phyloP scores from a whole-genome alignment of 2,329 filamentous ascomycete species.

The Aspergillus eucalypticola region DNA sequence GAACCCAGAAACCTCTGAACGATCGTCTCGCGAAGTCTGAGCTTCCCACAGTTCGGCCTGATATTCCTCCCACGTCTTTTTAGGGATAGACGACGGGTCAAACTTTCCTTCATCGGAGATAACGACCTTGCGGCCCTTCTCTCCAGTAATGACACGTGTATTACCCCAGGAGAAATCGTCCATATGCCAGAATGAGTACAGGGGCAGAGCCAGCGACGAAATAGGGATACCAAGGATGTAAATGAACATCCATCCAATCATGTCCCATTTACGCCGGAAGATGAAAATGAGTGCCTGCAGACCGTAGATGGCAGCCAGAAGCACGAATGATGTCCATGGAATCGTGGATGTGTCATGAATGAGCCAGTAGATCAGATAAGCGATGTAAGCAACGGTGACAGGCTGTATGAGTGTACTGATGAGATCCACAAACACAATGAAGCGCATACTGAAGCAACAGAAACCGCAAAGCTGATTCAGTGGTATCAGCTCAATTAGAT shows the following conservation, averaged over 20 bases:
- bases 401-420: conserved; percentile 90
- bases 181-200: conserved; percentile 99
- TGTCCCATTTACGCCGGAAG: conserved; percentile 94
- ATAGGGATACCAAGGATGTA: conserved; percentile 90
- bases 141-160: conserved; percentile 93
- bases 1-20: conserved; percentile 87
- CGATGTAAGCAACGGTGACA: conserved; percentile 84
- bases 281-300: conserved; percentile 97
- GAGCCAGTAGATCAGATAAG: conserved; percentile 80
- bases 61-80: conserved; percentile 99
- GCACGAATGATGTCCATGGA: conserved; percentile 82
- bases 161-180: conserved; percentile 99
- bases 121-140: conserved; percentile 87
- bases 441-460: conserved; percentile 99
- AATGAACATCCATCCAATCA: conserved; percentile 99
- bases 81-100: conserved; percentile 85
- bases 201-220: conserved; percentile 83
- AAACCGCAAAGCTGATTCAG: conserved; percentile 95
- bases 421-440: conserved; percentile 92
- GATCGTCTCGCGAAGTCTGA: conserved; percentile 79
- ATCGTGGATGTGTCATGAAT: conserved; percentile 63
- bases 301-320: conserved; percentile 95
- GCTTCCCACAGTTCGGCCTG: conserved; percentile 97
- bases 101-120: conserved; percentile 98
- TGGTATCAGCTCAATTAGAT: conserved; percentile 91